Evolutionary conservation across 179 eudicot species (phyloP).

Genomic region (Patellifolia procumbens): DNA sequence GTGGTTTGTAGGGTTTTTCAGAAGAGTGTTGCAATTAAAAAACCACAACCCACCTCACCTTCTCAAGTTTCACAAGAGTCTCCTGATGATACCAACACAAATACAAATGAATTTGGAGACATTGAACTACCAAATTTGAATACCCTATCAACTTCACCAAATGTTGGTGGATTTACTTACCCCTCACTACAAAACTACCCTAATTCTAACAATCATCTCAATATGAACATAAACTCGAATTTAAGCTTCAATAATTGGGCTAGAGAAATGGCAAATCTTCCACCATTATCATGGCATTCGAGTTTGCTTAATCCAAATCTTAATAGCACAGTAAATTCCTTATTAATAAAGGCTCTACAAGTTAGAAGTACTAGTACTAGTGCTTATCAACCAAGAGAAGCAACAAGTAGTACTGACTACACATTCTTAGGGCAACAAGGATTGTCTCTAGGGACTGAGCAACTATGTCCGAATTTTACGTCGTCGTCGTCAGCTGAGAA

Average conservation of each 20-base stretch:
- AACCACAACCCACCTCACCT: slow-evolving; percentile 51
- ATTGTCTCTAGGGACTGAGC: slow-evolving; percentile 32
- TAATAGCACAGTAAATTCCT: slow-evolving; percentile 52
- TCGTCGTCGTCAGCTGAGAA: slow-evolving; percentile 36
- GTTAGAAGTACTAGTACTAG: slow-evolving; percentile 33
- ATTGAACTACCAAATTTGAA: slow-evolving; percentile 54
- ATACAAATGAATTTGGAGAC: slow-evolving; percentile 57
- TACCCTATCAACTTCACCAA: slow-evolving; percentile 35
- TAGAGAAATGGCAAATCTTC: slow-evolving; percentile 34
- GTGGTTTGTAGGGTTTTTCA: slow-evolving; percentile 87
- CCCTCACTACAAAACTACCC: slow-evolving; percentile 35
- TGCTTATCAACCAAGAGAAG: slow-evolving; percentile 39
- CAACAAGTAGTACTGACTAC: slow-evolving; percentile 28
- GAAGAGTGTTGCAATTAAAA: slow-evolving; percentile 61
- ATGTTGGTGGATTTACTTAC: slow-evolving; percentile 24
- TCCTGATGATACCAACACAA: slow-evolving; percentile 48
- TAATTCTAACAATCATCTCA: slow-evolving; percentile 21
- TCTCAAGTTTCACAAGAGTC: slow-evolving; percentile 53
- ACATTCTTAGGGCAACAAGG: slow-evolving; percentile 44
- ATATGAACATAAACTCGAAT: slow-evolving; percentile 28
- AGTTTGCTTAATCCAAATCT: slow-evolving; percentile 52
- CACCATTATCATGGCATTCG: slow-evolving; percentile 56
- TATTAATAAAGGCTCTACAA: slow-evolving; percentile 69
- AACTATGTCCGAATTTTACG: slow-evolving; percentile 32
- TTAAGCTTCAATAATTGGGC: slow-evolving; percentile 41